Conservation (phyloP, 257 asterid species). For the Linaria vulgaris region DNA sequence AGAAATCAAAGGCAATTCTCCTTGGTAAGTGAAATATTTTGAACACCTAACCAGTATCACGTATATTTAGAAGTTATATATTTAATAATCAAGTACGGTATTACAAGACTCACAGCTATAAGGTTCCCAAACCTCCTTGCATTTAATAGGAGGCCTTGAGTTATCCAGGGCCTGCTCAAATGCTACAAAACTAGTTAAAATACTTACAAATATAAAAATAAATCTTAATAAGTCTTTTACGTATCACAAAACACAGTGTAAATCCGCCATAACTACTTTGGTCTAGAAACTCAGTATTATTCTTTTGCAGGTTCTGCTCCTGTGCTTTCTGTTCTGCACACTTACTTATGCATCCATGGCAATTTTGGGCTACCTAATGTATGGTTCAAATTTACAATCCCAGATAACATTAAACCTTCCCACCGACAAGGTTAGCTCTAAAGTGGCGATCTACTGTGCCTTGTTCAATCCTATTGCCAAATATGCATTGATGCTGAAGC, state of each 20-base stretch:
- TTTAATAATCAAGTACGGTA: no score
- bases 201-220: no score
- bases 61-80: no score
- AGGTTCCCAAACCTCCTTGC: no score
- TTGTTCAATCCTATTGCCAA: constrained; percentile 79
- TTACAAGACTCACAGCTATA: no score
- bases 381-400: constrained; percentile 56
- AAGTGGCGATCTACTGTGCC: constrained; percentile 74
- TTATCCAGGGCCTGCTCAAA: no score
- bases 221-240: no score
- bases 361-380: constrained; percentile 69
- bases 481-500: constrained; percentile 77
- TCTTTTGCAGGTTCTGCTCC: constrained; percentile 60
- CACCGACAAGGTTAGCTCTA: constrained; percentile 46
- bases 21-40: constrained; percentile 34
- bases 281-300: constrained; percentile 21
- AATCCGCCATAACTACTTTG: neutral
- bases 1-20: constrained; percentile 45
- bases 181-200: no score
- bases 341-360: constrained; percentile 70
- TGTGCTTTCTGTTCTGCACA: constrained; percentile 64
- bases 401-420: constrained; percentile 86
- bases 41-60: neutral
- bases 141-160: no score
- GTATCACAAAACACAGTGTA: no score